Base-by-base conservation (phyloP, 2,329 filamentous ascomycete genomes). In the Aureobasidium zeae region DNA sequence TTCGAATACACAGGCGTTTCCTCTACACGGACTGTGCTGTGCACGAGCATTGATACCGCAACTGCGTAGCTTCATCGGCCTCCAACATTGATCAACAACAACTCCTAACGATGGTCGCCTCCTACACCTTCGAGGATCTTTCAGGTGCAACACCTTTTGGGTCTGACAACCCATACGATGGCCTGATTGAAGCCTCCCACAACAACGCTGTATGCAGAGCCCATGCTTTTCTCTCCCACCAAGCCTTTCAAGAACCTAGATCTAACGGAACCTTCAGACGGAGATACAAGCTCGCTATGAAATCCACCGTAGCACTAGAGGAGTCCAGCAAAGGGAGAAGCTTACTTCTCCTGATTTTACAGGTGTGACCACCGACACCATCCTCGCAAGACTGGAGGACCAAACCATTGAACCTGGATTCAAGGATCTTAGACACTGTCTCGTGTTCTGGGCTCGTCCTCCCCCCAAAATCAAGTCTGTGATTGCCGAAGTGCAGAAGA, bases 391-490 rank as follows among this genome's bases (percentile, higher is more conserved):
- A 44, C 66, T 94, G 22, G 74, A 81, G 52, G 71, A 80, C 31
- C 73, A 74, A 1, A 63, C 71, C 1, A 64, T 81, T 25, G 73
- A 85, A 50, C 80, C 79, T 1, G 77, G 76, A 1, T 94, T 83
- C 58, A 61, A 70, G 39, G 89, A 96, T 58, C 74, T 77, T 30
- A 72, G 89, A 29, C 73, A 94, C 56, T 93, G 88, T 58, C 70
- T 95, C 9, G 84, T 87, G 1, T 80, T 95, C 57, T 95, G 87
- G 86, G 86, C 84, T 3, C 73, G 88, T 5, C 89, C 89, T 12
- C 83, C 88, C 1, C 64, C 76, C 33, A 77, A 81, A 52, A 70
- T 95, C 13, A 70, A 81, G 33, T 65, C 72, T 15, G 64, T 96
- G 47, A 77, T 89, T 2, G 63, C 67, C 2, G 72, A 73, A 45